Evolutionary conservation across 192 early-diverging fungal genomes (phyloP), one percentile per base, ranked within the genome.

Genomic region (Pilaira anomala): DNA sequence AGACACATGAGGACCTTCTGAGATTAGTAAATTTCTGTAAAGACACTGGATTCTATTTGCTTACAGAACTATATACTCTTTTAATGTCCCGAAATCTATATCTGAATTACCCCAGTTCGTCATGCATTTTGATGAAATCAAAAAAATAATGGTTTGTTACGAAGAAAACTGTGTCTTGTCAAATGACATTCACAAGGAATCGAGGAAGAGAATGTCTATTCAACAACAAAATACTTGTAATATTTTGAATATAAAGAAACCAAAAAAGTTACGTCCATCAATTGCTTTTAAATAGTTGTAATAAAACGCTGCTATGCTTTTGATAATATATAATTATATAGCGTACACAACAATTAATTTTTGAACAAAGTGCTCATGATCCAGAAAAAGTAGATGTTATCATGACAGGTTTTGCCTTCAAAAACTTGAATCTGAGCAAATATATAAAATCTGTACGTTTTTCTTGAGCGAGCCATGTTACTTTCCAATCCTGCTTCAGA

Each of bases 271-370:
- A 55, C 53, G 30, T 55, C 39, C 53, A 55, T 55, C 53, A 40
- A 39, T 55, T 55, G 30, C 53, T 55, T 55, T 55, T 55, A 55
- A 55, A 55, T 55, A 55, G 30, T 55, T 55, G 53, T 36, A 55
- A 55, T 55, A 55, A 55, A 55, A 36, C 29, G 30, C 28, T 55
- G 30, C 30, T 55, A 55, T 55, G 39, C 53, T 30, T 55, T 55
- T 55, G 30, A 55, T 36, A 55, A 55, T 55, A 55, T 39, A 39
- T 55, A 55, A 55, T 55, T 55, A 55, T 55, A 55, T 55, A 36
- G 30, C 16, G 33, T 55, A 55, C 53, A 55, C 53, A 55, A 55
- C 29, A 55, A n/a, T 55, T 55, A 55, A 55, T 55, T 36, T 55
- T 55, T 55, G 28, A 55, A 55, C 53, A 55, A 53, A 53, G 29